Conservation (phyloP, 441 rosid species). For the Populus trichocarpa region DNA sequence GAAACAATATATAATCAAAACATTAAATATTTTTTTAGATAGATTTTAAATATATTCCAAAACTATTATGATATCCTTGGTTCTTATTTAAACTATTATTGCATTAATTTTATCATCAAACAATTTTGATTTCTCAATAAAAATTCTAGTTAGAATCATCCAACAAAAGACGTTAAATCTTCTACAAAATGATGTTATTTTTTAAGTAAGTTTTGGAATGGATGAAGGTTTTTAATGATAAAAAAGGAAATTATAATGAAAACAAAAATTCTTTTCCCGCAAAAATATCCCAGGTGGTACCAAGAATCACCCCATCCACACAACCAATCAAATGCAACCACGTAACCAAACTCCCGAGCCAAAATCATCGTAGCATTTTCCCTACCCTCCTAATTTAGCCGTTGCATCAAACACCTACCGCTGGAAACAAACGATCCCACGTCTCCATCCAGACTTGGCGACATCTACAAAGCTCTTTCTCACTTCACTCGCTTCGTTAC, state of each 20-base stretch:
- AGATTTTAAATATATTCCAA: neutral
- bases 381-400: neutral
- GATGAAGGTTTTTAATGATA: too few relatives aligned
- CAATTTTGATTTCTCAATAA: too few relatives aligned
- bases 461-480: constrained; percentile 25
- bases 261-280: neutral
- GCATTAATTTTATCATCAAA: too few relatives aligned
- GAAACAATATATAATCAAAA: too few relatives aligned
- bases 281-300: neutral
- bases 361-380: neutral
- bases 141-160: too few relatives aligned
- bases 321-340: neutral
- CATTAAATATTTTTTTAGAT: neutral
- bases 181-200: too few relatives aligned
- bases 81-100: too few relatives aligned
- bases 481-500: constrained; percentile 28
- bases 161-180: too few relatives aligned
- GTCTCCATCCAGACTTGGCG: constrained; percentile 19
- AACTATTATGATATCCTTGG: neutral
- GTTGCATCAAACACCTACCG: neutral
- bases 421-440: neutral
- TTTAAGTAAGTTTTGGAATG: too few relatives aligned
- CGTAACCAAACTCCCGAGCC: neutral
- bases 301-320: neutral
- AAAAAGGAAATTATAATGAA: neutral